Percentiles rank a stretch among this genome's conserved stretches.
Conservation (phyloP, 805 yeast genomes). For the Jamesozyma jinghongensis region DNA sequence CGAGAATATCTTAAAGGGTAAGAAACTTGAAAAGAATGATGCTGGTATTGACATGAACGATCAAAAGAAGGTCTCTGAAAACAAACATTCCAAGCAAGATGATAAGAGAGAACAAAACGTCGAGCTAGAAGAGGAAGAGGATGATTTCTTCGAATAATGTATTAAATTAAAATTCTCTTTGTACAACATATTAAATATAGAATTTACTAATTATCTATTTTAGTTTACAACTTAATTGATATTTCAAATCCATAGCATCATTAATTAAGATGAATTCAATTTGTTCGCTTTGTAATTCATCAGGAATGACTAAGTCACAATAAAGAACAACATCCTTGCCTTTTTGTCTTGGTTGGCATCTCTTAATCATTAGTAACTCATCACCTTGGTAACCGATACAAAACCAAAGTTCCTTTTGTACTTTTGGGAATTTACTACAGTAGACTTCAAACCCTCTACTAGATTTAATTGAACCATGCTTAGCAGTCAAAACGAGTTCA, state of each 20-base stretch:
- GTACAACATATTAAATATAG: not conserved
- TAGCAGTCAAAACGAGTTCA: slow-evolving; percentile 37
- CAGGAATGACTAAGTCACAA: slow-evolving; percentile 43
- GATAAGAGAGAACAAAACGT: slow-evolving; percentile 21
- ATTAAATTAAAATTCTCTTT: not conserved
- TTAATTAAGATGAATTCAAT: slow-evolving; percentile 45
- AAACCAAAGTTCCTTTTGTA: slow-evolving; percentile 93
- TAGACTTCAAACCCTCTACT: slow-evolving; percentile 58
- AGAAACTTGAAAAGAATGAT: slow-evolving; percentile 21
- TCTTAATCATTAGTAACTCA: slow-evolving; percentile 56
- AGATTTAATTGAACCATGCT: slow-evolving; percentile 40
- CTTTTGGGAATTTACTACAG: slow-evolving; percentile 77
- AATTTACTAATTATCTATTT: not conserved
- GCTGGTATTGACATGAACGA: slow-evolving; percentile 14
- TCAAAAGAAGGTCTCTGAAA: slow-evolving; percentile 8
- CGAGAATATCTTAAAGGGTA: slow-evolving; percentile 34
- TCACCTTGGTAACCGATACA: slow-evolving; percentile 45
- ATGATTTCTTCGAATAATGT: slow-evolving; percentile 37
- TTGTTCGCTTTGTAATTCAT: slow-evolving; percentile 37
- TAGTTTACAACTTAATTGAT: slow-evolving; percentile 26
- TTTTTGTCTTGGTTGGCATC: slow-evolving; percentile 54
- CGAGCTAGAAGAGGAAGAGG: slow-evolving; percentile 32
- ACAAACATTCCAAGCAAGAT: slow-evolving; percentile 9
- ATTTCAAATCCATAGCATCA: slow-evolving; percentile 56
- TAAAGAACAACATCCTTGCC: slow-evolving; percentile 24